phyloP scores from a whole-genome alignment of 345 rosid species.

The Psidium guajava region DNA sequence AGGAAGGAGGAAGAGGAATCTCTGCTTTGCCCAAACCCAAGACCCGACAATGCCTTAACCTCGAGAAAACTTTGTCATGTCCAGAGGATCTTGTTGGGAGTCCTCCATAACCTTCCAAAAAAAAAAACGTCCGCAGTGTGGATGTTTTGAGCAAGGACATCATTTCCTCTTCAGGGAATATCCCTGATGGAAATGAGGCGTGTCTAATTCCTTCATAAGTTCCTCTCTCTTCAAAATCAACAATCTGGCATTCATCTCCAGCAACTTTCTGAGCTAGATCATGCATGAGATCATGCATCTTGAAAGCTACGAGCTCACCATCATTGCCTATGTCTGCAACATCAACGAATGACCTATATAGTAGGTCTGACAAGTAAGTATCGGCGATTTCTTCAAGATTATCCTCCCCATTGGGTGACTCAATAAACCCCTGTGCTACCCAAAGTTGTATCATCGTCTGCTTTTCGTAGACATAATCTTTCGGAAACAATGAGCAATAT shows the following conservation, averaged over 20 bases:
- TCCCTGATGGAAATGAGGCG: not conserved
- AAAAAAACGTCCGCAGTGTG: no score
- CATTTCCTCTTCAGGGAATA: no score
- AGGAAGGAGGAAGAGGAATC: no score
- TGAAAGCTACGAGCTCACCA: not conserved
- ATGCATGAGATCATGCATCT: not conserved
- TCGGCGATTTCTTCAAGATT: not conserved
- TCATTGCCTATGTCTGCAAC: rapidly evolving
- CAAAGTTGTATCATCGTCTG: not conserved
- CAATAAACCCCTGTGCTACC: not conserved
- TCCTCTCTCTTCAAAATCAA: not conserved
- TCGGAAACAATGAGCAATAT: not conserved
- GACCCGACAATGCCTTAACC: no score
- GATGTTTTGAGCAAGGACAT: no score
- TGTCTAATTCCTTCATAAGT: not conserved
- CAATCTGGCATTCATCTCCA: not conserved
- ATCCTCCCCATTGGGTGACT: not conserved
- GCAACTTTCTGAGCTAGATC: not conserved
- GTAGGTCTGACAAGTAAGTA: not conserved
- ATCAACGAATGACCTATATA: not conserved
- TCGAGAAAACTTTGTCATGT: no score
- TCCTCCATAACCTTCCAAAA: no score
- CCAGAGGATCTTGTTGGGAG: no score
- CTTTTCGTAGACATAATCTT: not conserved
- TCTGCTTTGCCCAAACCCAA: no score